phyloP scores from a whole-genome alignment of 2,329 filamentous ascomycete genomes.

The Colletotrichum liaoningense region DNA sequence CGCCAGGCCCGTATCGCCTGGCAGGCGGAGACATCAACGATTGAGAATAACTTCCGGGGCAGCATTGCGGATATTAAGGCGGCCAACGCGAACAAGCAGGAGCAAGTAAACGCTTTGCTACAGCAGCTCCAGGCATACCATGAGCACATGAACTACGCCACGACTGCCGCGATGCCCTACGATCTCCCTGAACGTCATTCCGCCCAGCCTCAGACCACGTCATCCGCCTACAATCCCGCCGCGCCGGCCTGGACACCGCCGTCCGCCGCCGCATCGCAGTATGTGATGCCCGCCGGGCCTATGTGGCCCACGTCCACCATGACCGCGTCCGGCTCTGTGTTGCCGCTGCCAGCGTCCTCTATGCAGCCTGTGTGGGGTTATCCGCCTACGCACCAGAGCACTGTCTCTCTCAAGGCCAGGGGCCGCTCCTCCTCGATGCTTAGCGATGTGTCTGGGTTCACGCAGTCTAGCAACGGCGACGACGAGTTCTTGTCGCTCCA shows the following conservation, averaged over 20 bases:
- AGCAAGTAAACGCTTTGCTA: conserved; percentile 52
- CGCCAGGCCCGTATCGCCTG: conserved; percentile 62
- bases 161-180: conserved; percentile 46
- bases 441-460: conserved; percentile 75
- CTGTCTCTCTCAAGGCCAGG: conserved; percentile 55
- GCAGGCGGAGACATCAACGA: conserved; percentile 57
- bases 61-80: conserved; percentile 51
- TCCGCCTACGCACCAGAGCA: conserved; percentile 38
- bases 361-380: conserved; percentile 37
- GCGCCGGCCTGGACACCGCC: conserved; percentile 48
- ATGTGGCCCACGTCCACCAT: conserved; percentile 50
- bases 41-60: conserved; percentile 57
- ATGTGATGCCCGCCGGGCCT: conserved; percentile 40
- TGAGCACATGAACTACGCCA: conserved; percentile 46
- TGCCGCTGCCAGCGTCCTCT: conserved; percentile 43
- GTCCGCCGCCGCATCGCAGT: conserved; percentile 47
- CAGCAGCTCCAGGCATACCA: conserved; percentile 48
- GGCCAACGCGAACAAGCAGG: conserved; percentile 52
- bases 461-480: conserved; percentile 69
- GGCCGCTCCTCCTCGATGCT: conserved; percentile 76
- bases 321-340: conserved; percentile 42
- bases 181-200: conserved; percentile 40
- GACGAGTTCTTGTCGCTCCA: conserved; percentile 45
- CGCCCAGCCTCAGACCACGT: conserved; percentile 36
- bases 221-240: conserved; percentile 39